These are phyloP conservation scores for Acanthamoeba rhysodes DNA, from an alignment of 208 protist species.

Conservation along the genomic window DNA sequence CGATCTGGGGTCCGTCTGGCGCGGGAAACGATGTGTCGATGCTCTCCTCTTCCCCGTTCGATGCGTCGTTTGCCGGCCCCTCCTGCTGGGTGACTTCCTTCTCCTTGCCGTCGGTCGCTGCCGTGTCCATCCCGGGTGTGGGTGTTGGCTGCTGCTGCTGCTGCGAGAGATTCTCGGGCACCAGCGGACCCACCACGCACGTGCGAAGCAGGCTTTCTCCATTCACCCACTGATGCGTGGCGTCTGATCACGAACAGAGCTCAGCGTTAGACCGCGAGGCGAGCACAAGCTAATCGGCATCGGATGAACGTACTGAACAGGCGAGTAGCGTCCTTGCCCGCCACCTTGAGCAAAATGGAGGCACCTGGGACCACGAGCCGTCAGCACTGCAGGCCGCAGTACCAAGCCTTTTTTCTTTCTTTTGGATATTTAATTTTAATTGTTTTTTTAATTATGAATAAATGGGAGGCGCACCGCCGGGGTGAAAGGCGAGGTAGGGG, in stretches of 20 bases:
- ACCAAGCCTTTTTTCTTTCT: neutral
- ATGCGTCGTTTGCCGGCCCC: neutral
- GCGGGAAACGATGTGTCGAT: neutral
- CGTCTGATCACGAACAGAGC: neutral
- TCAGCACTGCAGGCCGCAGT: neutral
- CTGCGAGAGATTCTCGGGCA: neutral
- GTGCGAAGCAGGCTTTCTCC: slow-evolving; percentile 15
- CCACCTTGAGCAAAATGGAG: slow-evolving; percentile 9
- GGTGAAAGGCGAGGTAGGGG: slow-evolving; percentile 60
- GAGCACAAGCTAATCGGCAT: neutral
- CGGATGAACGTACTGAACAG: neutral
- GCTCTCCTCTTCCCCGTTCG: neutral
- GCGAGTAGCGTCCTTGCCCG: slow-evolving; percentile 11
- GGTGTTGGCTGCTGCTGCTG: neutral
- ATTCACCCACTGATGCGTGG: slow-evolving; percentile 56
- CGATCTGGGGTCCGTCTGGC: neutral
- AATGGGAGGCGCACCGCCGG: too few relatives aligned
- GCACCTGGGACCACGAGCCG: neutral
- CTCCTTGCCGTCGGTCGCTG: neutral
- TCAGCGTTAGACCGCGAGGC: neutral
- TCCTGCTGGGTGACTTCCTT: neutral
- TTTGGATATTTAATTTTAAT: neutral
- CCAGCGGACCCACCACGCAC: neutral
- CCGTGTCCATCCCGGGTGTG: neutral
- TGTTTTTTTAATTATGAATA: too few relatives aligned